Evolutionary conservation across 83 land plant species (phyloP).

Genomic region (Thuja plicata): DNA sequence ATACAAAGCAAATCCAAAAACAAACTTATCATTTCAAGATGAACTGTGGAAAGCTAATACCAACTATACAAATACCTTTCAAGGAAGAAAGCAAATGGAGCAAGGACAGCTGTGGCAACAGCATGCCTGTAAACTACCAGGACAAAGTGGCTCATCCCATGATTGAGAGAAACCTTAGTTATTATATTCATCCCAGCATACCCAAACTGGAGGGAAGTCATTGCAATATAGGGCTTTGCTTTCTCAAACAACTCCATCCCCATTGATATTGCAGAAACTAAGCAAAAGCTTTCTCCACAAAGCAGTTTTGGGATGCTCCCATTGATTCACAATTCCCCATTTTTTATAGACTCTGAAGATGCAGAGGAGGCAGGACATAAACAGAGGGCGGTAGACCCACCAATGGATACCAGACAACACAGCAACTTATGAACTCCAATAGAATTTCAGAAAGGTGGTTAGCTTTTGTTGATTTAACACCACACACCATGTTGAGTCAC

Average conservation of each 20-base stretch:
- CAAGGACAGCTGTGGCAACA: neutral
- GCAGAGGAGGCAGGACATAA: neutral
- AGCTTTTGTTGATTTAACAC: neutral
- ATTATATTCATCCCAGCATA: slow-evolving; percentile 25
- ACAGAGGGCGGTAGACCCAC: neutral
- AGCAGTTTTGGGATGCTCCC: neutral
- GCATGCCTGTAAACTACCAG: slow-evolving; percentile 13
- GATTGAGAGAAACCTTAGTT: slow-evolving; percentile 12
- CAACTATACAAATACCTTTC: slow-evolving; percentile 4
- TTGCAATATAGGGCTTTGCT: slow-evolving; percentile 14
- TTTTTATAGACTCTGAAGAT: neutral
- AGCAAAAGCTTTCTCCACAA: neutral
- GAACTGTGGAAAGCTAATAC: too few species aligned
- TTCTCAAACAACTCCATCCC: neutral
- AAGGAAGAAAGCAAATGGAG: slow-evolving; percentile 12
- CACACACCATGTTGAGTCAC: neutral
- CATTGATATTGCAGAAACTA: neutral
- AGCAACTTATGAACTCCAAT: neutral
- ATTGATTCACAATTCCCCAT: neutral
- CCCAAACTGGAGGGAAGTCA: slow-evolving; percentile 21
- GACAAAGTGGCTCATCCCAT: slow-evolving; percentile 20
- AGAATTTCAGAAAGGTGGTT: neutral
- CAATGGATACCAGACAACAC: neutral
- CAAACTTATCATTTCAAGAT: too few species aligned
- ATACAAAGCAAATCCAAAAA: too few species aligned